These are phyloP conservation scores for Annona cherimola DNA, from an alignment of 164 flowering plant species.

Conservation along the genomic window DNA sequence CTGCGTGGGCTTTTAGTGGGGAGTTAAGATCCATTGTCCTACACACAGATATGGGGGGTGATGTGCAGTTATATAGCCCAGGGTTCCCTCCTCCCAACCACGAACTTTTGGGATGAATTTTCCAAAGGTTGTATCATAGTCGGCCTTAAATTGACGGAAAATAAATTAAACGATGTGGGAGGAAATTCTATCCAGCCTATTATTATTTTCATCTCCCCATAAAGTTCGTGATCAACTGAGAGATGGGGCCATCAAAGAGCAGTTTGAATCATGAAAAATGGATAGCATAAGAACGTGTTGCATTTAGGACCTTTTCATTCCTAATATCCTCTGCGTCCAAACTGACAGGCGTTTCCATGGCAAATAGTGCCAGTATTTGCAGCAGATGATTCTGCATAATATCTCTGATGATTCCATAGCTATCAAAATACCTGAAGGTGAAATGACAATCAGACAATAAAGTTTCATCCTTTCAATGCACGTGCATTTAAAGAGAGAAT, in stretches of 20 bases:
- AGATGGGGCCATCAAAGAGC: neutral
- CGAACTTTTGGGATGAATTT: too few species aligned
- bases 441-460: conserved; percentile 1
- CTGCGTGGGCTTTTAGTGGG: too few species aligned
- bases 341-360: conserved; percentile 96
- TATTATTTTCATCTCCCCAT: neutral
- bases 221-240: neutral
- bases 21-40: too few species aligned
- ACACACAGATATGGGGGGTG: too few species aligned
- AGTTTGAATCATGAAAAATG: neutral
- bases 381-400: conserved; percentile 89
- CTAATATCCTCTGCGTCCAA: conserved; percentile 88
- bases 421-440: conserved; percentile 57
- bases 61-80: too few species aligned
- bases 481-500: neutral
- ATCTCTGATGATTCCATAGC: conserved; percentile 87
- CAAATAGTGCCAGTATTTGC: conserved; percentile 79
- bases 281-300: neutral
- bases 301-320: conserved; percentile 72
- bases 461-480: neutral
- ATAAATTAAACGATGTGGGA: neutral
- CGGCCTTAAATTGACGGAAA: neutral
- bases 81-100: too few species aligned
- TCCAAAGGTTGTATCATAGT: neutral
- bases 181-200: neutral